phyloP scores from a whole-genome alignment of 1,139 yeast species.

The Citeromyces hawaiiensis region DNA sequence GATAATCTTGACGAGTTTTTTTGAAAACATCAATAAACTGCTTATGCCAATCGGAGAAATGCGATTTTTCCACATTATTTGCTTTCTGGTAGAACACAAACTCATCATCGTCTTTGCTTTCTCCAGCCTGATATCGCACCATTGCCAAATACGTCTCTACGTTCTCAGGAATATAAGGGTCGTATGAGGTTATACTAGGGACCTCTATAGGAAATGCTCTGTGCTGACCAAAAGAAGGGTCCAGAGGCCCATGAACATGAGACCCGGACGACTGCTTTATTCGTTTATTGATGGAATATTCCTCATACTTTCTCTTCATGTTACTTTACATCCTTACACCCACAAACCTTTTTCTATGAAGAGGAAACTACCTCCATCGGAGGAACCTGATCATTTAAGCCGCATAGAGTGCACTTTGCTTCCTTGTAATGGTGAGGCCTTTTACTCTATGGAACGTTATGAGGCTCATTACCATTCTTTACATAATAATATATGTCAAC shows the following conservation, averaged over 20 bases:
- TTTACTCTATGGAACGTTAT: constrained; percentile 11
- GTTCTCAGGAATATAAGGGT: constrained; percentile 8
- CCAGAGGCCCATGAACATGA: constrained; percentile 19
- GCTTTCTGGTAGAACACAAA: constrained; percentile 4
- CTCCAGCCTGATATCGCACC: constrained; percentile 15
- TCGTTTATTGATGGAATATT: background rate
- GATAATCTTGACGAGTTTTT: constrained; percentile 5
- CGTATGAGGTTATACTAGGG: constrained; percentile 8
- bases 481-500: constrained; percentile 22
- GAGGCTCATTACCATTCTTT: constrained; percentile 21
- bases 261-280: background rate
- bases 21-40: constrained; percentile 3
- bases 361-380: background rate
- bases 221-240: constrained; percentile 25
- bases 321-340: background rate
- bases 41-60: background rate
- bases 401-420: constrained; percentile 2
- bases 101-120: constrained; percentile 3
- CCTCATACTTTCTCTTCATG: background rate
- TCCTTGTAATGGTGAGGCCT: constrained; percentile 1
- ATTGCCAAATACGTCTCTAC: constrained; percentile 16
- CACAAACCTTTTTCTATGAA: background rate
- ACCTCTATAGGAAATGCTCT: constrained; percentile 23
- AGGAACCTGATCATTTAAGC: background rate
- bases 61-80: background rate